Evolutionary conservation across 176 grass and related monocot species (phyloP), one percentile per base, ranked within the genome.

Genomic region (Oryza brachyantha): DNA sequence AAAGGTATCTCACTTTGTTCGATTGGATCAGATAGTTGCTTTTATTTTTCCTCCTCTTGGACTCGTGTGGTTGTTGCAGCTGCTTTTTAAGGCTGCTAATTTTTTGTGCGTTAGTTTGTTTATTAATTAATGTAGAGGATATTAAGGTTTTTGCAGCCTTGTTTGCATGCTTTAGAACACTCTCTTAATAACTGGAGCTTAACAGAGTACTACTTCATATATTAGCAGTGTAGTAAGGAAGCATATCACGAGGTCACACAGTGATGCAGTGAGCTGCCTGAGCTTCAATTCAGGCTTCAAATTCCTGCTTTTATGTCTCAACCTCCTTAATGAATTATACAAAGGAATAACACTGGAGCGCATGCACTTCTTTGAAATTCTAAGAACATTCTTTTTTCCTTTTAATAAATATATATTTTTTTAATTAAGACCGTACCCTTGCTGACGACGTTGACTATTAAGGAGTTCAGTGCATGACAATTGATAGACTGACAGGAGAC

Each of bases 41-140:
- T 32, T 32, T 32, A 2, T 32, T 38, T 75, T 68, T 43, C 19
- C 4, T 11, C 40, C 48, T 65, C 71, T 83, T 70, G 70, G 78
- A 84, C 87, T 50, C 65, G 37, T 70, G 74, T 83, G 64, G 29
- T 35, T 48, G 40, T 73, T 83, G 60, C 28, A 62, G 72, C 69
- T 54, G 8, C 24, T 24, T 57, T 8, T 55, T 55, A 55, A 3
- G 50, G 50, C 21, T 38, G 57, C 43, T 50, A 35, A 54, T 66
- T 38, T 60, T 63, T 52, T 64, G 19, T 48, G 57, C 70, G 77
- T 86, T 73, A 61, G 54, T 90, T 84, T 68, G 66, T 72, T 87
- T 78, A 75, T 55, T 79, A n/a, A n/a, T n/a, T n/a, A n/a, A 0
- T 55, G 24, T 13, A 36, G 37, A 17, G 66, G 42, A 70, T 81